These are phyloP conservation scores for Tripidium arundinaceum DNA, from an alignment of 202 grass and related monocot genomes.

Conservation along the genomic window DNA sequence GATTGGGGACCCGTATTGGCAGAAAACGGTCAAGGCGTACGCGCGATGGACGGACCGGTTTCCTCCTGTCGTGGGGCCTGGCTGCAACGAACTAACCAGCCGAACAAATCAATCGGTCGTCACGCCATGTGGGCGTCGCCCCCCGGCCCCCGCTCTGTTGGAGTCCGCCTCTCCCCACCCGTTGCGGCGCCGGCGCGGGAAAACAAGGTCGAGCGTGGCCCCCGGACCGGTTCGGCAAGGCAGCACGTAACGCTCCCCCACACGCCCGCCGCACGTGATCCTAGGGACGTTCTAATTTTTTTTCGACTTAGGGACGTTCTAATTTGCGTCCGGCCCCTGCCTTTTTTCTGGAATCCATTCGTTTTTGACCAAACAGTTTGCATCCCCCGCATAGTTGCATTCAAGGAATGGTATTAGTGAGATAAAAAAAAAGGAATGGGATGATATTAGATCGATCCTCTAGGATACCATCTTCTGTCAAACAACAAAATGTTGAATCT, in stretches of 20 bases:
- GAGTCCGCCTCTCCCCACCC: background rate
- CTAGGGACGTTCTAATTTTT: background rate
- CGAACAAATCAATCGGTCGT: background rate
- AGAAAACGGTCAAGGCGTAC: background rate
- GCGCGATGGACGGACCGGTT: background rate
- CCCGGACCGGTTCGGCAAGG: slow-evolving; percentile 18
- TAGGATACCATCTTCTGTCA: background rate
- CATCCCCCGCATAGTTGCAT: background rate
- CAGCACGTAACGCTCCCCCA: slow-evolving; percentile 31
- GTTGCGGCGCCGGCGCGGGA: slow-evolving; percentile 1
- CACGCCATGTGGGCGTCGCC: no score
- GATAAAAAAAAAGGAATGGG: no score
- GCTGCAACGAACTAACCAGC: no score
- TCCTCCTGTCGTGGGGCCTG: no score
- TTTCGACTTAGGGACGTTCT: background rate
- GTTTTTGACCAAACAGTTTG: background rate
- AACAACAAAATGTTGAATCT: background rate
- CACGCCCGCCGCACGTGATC: slow-evolving; percentile 38
- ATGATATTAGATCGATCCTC: background rate
- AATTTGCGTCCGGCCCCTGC: background rate
- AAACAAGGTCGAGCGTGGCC: background rate
- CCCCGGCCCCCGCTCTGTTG: background rate
- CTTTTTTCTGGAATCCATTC: background rate
- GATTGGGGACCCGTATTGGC: background rate
- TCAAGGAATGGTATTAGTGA: background rate